Base-by-base conservation (phyloP, 768 basidiomycete genomes). In the Russula brevipes region DNA sequence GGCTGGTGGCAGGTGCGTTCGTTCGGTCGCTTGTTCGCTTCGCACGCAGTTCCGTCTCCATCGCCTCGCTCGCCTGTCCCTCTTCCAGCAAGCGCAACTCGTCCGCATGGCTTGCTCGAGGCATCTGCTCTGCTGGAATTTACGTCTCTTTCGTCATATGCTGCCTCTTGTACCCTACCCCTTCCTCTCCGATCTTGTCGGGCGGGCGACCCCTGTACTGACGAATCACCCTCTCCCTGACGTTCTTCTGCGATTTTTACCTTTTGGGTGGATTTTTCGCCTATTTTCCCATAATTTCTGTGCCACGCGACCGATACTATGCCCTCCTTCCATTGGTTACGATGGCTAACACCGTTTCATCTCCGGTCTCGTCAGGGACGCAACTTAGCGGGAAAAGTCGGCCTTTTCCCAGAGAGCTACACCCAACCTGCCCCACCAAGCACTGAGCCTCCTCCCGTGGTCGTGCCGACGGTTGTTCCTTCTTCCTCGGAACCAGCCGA, bases 381-480 rank as follows among this genome's bases (percentile, higher is more conserved):
- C 41, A 97, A 94, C 74, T 72, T 81, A 6, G 78, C 83, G 12
- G 96, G 95, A 5, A 86, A 86, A 72, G 76, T 82, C n/a, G 97
- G 97, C 3, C 78, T 99, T 11, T 98, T 99, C 70, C 97, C 97
- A 2, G 82, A 88, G 69, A 87, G 84, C 65, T 98, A 98, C 71
- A 96, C 95, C 0, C 70, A 70, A 14, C 65, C 74, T 12, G 63
- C 77, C 0, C 63, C 71, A 24, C 66, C 73, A 16, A 51, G 47
- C 30, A 61, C 60, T 36, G 54, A 47, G 35, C 69, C 36, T 10
- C 24, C 59, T 47, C 52, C 65, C 1, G 60, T 42, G 41, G 57
- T 67, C 11, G 42, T 42, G 5, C 35, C 70, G 35, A 58, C 65
- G 35, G 46, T 47, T 54, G 33, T 39, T 3, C 24, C 49, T 0